Conservation (phyloP, 345 rosid species). For the Citrus australasica region DNA sequence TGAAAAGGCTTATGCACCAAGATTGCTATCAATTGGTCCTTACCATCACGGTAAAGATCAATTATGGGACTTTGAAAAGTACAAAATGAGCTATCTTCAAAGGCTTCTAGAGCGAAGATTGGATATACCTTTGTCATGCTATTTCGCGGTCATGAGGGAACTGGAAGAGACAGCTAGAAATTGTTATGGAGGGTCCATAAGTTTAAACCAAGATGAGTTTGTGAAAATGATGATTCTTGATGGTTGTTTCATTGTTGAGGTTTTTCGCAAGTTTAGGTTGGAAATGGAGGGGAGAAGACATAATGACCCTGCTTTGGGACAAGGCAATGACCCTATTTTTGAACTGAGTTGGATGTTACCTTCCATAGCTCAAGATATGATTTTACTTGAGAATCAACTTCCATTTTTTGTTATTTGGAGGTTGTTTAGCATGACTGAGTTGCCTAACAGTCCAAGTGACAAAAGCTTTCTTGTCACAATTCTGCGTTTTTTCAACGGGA, state of each 20-base stretch:
- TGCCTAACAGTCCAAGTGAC: not conserved
- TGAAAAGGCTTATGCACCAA: constrained; percentile 18
- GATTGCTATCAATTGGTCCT: constrained; percentile 21
- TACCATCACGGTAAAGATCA: constrained; percentile 9
- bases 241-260: constrained; percentile 19
- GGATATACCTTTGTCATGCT: not conserved
- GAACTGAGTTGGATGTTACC: not conserved
- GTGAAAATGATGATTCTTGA: constrained; percentile 34
- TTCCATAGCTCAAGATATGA: not conserved
- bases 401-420: constrained; percentile 10
- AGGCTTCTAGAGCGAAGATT: constrained; percentile 8
- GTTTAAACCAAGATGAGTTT: constrained; percentile 1
- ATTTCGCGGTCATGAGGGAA: not conserved
- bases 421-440: constrained; percentile 1
- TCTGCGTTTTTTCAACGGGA: not conserved
- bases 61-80: constrained; percentile 9
- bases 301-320: too few species aligned
- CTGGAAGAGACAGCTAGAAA: constrained; percentile 13
- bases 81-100: constrained; percentile 13
- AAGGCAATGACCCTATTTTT: not conserved
- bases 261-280: not conserved
- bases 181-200: constrained; percentile 11
- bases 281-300: too few species aligned
- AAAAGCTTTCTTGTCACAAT: not conserved
- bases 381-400: constrained; percentile 16